A percentile compares a stretch with the other conserved stretches of the same genome.
Conservation (phyloP, 805 yeast genomes). For the Metschnikowia santaceciliae region DNA sequence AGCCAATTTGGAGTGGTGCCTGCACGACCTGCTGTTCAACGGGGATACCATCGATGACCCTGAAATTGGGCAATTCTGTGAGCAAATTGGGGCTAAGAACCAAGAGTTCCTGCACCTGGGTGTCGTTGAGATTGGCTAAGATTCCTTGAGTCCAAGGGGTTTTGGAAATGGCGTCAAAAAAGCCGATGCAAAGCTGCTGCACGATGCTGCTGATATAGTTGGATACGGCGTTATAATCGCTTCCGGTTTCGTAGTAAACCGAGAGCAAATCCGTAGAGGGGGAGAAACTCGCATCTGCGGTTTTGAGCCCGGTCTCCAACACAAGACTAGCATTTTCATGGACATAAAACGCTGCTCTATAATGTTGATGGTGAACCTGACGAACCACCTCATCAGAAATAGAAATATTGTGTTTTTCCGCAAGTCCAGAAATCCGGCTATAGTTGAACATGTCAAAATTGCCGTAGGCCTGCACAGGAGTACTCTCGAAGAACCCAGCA, state of each 20-base stretch:
- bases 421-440: conserved; percentile 16
- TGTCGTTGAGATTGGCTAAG: conserved; percentile 10
- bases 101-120: conserved; percentile 10
- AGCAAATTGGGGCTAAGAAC: conserved; percentile 21
- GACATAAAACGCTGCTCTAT: conserved; percentile 28
- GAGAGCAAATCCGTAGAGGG: conserved; percentile 22
- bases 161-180: conserved; percentile 15
- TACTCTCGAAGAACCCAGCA: conserved; percentile 17
- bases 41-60: conserved; percentile 22
- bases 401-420: conserved; percentile 20
- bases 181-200: conserved; percentile 16
- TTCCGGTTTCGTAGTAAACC: conserved; percentile 29
- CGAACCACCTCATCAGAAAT: conserved; percentile 25
- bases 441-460: conserved; percentile 22
- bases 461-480: conserved; percentile 22
- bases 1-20: conserved; percentile 32
- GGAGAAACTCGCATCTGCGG: conserved; percentile 15
- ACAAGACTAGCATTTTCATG: conserved; percentile 26
- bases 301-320: conserved; percentile 20
- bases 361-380: conserved; percentile 30
- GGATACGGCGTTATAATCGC: conserved; percentile 29
- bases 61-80: conserved; percentile 24
- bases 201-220: conserved; percentile 20
- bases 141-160: conserved; percentile 18
- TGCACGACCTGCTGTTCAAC: conserved; percentile 22